Percentiles rank a stretch among this genome's conserved stretches.
Evolutionary conservation across 2,329 filamentous ascomycete genomes (phyloP).

Genomic region (Periconia sp.): DNA sequence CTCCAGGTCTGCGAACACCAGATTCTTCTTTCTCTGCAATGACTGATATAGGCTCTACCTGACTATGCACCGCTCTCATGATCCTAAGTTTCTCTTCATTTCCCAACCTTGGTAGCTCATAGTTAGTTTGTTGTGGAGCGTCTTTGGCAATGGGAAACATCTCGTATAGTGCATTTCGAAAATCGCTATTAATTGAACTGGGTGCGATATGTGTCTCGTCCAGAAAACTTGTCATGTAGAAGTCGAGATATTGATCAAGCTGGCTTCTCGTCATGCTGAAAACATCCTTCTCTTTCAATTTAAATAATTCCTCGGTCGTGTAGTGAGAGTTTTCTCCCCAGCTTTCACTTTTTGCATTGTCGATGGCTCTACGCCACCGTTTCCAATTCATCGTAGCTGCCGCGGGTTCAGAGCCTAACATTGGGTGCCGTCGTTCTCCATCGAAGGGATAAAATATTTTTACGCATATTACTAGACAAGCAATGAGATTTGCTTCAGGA

Average conservation of each 20-base stretch:
- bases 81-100: too few species aligned
- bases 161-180: slow-evolving; percentile 47
- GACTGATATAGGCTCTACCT: slow-evolving; percentile 46
- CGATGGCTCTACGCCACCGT: slow-evolving; percentile 61
- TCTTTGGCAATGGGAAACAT: slow-evolving; percentile 48
- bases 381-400: slow-evolving; percentile 73
- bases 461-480: slow-evolving; percentile 73
- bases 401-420: slow-evolving; percentile 61
- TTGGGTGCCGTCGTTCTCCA: slow-evolving; percentile 57
- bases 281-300: slow-evolving; percentile 66
- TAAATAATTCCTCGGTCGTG: slow-evolving; percentile 55
- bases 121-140: slow-evolving; percentile 34
- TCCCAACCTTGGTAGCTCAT: too few species aligned
- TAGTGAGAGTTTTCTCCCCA: slow-evolving; percentile 16
- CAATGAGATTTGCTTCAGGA: slow-evolving; percentile 75
- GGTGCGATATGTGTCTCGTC: slow-evolving; percentile 50
- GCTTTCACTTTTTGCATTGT: slow-evolving; percentile 4
- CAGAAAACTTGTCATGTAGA: slow-evolving; percentile 71
- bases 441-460: slow-evolving; percentile 84
- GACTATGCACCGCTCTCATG: slow-evolving; percentile 52
- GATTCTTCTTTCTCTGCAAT: slow-evolving; percentile 43
- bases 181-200: slow-evolving; percentile 45
- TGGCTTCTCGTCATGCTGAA: slow-evolving; percentile 65
- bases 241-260: slow-evolving; percentile 79
- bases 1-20: slow-evolving; percentile 52